phyloP scores from a whole-genome alignment of 1,284 basidiomycete genomes.

The Leccinum griseonigrum region DNA sequence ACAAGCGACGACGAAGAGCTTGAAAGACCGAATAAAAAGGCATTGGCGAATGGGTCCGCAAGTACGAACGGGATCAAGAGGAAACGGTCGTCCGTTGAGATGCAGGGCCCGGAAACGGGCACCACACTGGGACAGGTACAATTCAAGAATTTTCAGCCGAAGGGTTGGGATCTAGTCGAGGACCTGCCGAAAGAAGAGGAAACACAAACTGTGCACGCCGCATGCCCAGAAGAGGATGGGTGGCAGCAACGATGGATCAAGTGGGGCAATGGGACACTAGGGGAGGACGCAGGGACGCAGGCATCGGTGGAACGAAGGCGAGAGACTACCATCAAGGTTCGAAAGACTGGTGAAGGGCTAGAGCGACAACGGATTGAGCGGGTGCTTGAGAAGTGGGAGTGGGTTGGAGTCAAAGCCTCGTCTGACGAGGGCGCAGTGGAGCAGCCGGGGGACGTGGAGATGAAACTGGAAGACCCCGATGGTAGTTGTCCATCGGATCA shows the following conservation, averaged over 20 bases:
- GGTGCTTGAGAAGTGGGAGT: constrained; percentile 64
- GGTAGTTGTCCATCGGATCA: constrained; percentile 2
- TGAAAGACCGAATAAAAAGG: constrained; percentile 31
- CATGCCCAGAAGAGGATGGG: constrained; percentile 34
- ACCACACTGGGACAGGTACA: constrained; percentile 28
- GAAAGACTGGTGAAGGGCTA: constrained; percentile 52
- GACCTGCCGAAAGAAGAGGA: constrained; percentile 44
- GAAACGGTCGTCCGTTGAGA: constrained; percentile 42
- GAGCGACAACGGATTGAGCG: constrained; percentile 72
- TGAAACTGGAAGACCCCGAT: constrained; percentile 25
- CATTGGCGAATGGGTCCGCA: constrained; percentile 27
- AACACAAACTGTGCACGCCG: constrained; percentile 35
- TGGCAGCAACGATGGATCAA: constrained; percentile 39
- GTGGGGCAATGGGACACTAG: constrained; percentile 31
- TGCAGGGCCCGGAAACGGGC: constrained; percentile 25
- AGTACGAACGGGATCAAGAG: constrained; percentile 47
- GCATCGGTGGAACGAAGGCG: constrained; percentile 47
- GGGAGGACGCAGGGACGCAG: constrained; percentile 38
- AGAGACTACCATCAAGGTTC: constrained; percentile 56
- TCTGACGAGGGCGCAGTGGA: constrained; percentile 6
- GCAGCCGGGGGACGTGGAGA: constrained; percentile 24
- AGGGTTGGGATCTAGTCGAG: constrained; percentile 55
- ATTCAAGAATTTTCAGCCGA: constrained; percentile 69
- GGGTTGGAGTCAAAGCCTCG: constrained; percentile 33
- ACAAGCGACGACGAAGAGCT: constrained; percentile 66